Base-by-base conservation (phyloP, 495 filamentous ascomycete genomes). In the Hypoxylon subgilvum region DNA sequence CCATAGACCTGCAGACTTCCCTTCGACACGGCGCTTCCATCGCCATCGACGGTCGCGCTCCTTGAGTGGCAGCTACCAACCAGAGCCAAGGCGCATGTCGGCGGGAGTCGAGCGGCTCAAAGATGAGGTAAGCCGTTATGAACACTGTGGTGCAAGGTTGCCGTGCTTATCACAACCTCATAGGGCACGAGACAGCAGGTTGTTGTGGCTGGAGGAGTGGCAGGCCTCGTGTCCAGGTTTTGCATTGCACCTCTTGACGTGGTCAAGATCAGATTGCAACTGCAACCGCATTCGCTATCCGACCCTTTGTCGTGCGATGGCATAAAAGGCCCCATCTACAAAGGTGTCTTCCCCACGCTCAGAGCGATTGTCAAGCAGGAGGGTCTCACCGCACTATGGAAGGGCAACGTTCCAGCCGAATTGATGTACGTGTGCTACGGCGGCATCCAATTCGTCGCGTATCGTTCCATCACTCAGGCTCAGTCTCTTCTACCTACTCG, bases 401-500 rank as follows among this genome's bases (percentile, higher is more conserved):
- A 97, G 79, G 94, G 94, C 72, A 98, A 98, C 70, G 83, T 97
- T 54, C 91, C 94, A 46, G 94, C 94, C 19, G 94, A 97, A 75
- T 72, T 94, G 23, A 84, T 98, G 69, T 98, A 98, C 78, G 79
- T 98, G 38, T 82, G 83, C 67, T 97, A 97, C 77, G 85, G 88
- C 49, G 87, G 87, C 25, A 76, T 88, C 48, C 95, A 98, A 76
- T 98, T 98, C 82, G 86, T 86, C 6, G 76, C 88, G 13, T 97
- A 97, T 78, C 86, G 89, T 35, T 83, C 82, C 30, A 80, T 82
- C 6, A 89, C 86, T 5, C 74, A 87, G 35, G 64, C 80, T n/a
- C n/a, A n/a, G n/a, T 4, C 78, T 96, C 2, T 76, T 83, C 21
- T 64, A 55, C 27, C 44, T 70, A n/a, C 57, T 72, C 35, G 70